Evolutionary conservation across 208 protist species (phyloP).

Genomic region (Leishmania major): DNA sequence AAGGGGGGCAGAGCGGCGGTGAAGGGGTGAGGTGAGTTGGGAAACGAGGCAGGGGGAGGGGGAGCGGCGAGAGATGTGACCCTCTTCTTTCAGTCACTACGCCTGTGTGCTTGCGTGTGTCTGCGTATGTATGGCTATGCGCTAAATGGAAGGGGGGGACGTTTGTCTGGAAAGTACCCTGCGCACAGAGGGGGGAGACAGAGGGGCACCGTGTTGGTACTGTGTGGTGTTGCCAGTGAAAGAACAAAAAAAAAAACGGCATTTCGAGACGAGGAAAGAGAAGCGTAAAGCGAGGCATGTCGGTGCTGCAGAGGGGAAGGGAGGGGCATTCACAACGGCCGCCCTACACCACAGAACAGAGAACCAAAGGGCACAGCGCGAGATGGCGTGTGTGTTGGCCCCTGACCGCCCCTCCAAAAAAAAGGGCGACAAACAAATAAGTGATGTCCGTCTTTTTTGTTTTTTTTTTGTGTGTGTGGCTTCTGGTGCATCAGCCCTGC

Average conservation of each 20-base stretch:
- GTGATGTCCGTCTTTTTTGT: background rate
- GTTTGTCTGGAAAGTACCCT: background rate
- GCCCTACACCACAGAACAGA: background rate
- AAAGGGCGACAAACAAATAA: background rate
- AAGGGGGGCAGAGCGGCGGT: background rate
- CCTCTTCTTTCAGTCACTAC: background rate
- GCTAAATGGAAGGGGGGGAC: background rate
- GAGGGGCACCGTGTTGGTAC: background rate
- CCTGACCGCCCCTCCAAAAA: background rate
- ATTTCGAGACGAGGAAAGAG: conserved; percentile 1
- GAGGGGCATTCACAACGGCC: background rate
- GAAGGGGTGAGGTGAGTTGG: background rate
- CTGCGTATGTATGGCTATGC: background rate
- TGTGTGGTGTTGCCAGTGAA: background rate
- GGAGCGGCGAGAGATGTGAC: background rate
- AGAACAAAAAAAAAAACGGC: background rate
- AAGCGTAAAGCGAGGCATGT: conserved; percentile 13
- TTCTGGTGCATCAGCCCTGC: background rate
- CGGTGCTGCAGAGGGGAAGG: background rate
- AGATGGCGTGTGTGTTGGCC: background rate
- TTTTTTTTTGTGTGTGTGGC: background rate
- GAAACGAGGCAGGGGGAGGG: background rate
- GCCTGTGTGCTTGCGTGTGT: background rate
- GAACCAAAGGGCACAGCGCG: background rate
- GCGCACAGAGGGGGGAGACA: background rate